phyloP scores from a whole-genome alignment of 2,329 filamentous ascomycete genomes.

The Podosphaera fusca region DNA sequence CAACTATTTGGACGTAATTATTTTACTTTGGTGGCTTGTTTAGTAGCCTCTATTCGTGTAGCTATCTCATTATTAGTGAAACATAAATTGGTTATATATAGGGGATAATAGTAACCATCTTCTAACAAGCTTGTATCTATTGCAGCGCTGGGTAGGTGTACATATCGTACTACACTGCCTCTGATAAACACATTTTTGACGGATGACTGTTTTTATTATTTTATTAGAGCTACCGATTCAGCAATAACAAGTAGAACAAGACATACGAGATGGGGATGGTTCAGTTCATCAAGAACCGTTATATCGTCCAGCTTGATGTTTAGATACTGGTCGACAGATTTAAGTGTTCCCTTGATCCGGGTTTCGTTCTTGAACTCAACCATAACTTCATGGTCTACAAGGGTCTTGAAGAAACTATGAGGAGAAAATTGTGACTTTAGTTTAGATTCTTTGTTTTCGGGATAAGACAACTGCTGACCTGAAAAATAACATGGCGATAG shows the following conservation, averaged over 20 bases:
- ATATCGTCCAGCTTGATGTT: constrained; percentile 99
- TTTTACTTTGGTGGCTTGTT: constrained; percentile 2
- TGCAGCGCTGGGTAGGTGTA: constrained; percentile 41
- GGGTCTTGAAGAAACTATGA: constrained; percentile 77
- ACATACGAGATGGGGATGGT: constrained; percentile 74
- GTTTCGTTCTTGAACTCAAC: constrained; percentile 99
- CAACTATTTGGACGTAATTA: not conserved
- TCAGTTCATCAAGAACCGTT: constrained; percentile 71
- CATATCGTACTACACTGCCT: constrained; percentile 52
- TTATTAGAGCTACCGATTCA: not conserved
- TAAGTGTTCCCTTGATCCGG: constrained; percentile 80
- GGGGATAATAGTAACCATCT: constrained; percentile 29
- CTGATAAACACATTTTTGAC: constrained; percentile 60
- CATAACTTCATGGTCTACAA: constrained; percentile 90
- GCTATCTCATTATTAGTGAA: not conserved
- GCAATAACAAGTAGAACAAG: not conserved
- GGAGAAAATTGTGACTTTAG: constrained; percentile 17
- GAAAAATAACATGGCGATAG: constrained; percentile 17
- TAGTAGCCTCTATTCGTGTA: constrained; percentile 2
- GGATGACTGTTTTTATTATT: constrained; percentile 26
- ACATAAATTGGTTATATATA: not conserved
- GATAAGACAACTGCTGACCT: constrained; percentile 11
- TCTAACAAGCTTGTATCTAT: constrained; percentile 50
- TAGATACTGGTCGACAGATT: constrained; percentile 95
- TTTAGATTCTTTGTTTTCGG: constrained; percentile 1